These are phyloP conservation scores for Oryza rufipogon DNA, from an alignment of 176 grass and related monocot genomes.

Conservation along the genomic window DNA sequence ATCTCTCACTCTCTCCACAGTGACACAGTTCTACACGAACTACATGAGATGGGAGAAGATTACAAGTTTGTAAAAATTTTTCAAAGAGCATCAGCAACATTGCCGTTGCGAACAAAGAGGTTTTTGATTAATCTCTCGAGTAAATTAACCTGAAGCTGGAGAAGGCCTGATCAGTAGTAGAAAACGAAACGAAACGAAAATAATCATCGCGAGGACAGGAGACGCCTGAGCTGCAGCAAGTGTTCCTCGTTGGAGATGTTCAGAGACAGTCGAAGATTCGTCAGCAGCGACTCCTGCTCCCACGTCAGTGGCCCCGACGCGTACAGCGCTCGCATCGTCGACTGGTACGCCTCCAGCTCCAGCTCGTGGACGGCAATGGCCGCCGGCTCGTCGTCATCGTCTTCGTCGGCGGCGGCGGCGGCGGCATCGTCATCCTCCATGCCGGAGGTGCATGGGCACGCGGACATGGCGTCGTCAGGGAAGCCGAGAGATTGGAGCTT, in stretches of 20 bases:
- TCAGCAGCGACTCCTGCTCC: conserved; percentile 83
- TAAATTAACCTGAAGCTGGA: background rate
- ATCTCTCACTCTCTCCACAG: background rate
- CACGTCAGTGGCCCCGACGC: conserved; percentile 75
- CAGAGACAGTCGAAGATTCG: conserved; percentile 76
- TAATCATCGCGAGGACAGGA: conserved; percentile 47
- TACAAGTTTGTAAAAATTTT: background rate
- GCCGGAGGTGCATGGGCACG: conserved; percentile 40
- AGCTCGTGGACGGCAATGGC: conserved; percentile 51
- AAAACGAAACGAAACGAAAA: background rate
- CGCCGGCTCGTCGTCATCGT: conserved; percentile 2
- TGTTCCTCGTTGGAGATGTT: conserved; percentile 85
- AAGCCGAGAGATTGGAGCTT: background rate
- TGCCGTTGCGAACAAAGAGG: background rate
- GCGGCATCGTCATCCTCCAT: background rate
- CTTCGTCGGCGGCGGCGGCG: background rate
- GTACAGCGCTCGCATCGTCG: conserved; percentile 63
- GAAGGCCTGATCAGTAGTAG: background rate
- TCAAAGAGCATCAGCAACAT: background rate
- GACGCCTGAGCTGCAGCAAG: conserved; percentile 61
- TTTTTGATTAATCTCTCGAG: background rate
- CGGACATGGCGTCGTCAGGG: conserved; percentile 54
- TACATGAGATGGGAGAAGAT: background rate
- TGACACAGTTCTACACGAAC: conserved; percentile 11
- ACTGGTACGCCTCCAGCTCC: conserved; percentile 72